Evolutionary conservation across 1,284 basidiomycete species (phyloP), one percentile per base, ranked within the genome.

Genomic region (Pulveroboletus sp.): DNA sequence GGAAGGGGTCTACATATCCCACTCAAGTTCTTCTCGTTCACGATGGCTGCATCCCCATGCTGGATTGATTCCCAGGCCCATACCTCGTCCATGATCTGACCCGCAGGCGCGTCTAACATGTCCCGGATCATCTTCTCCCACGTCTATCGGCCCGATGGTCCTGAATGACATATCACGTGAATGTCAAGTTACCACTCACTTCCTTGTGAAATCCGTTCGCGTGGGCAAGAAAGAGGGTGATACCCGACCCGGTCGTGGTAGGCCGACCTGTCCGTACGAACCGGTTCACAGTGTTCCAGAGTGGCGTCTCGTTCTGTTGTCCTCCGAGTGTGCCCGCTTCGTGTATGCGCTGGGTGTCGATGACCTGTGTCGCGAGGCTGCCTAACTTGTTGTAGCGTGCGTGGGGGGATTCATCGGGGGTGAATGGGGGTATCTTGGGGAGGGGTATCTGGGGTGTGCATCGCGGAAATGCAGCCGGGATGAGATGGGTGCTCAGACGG

Each of bases 201-300:
- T 93, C 89, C 71, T 93, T 93, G 59, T 84, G 83, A 63, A 94
- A 85, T 10, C 92, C 91, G 69, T 89, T 93, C 2, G 89, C 91
- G 65, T 93, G 91, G 10, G 82, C 80, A 44, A 89, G 73, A 58
- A 94, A 79, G 41, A 94, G 73, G 0, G 89, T 93, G 40, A 88
- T 42, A 0, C 84, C 11, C 12, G 61, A 29, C 12, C 9, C 6
- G 21, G 21, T 21, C 3, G 35, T 6, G 36, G 35, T 17, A 35
- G 52, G 32, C 36, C 53, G 64, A 17, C 61, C 65, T 7, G 48
- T 52, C 56, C 72, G 72, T 37, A 76, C 76, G 65, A 82, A 86
- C 42, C 83, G 78, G 65, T 86, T 86, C 24, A 80, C 66, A 55
- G 74, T 78, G 55, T 79, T 82, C 79, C 80, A 84, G 49, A 82